Evolutionary conservation across 345 rosid species (phyloP).

Genomic region (Eucalyptus urophylla): DNA sequence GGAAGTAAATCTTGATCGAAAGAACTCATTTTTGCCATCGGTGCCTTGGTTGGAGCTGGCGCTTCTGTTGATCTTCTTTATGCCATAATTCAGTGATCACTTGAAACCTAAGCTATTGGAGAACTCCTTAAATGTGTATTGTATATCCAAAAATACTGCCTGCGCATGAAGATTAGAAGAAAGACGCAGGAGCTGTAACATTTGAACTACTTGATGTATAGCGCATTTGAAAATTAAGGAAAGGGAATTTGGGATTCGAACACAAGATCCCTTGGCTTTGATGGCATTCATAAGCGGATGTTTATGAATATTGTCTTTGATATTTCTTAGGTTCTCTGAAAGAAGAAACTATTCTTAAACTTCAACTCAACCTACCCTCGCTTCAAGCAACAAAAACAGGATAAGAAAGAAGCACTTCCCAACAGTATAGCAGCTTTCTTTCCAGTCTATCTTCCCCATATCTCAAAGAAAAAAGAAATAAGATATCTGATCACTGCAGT

Average conservation of each 20-base stretch:
- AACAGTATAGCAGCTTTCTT: neutral
- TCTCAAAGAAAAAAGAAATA: neutral
- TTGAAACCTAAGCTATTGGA: neutral
- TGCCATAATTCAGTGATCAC: neutral
- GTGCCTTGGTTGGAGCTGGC: neutral
- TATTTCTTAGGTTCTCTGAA: neutral
- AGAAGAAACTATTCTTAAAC: neutral
- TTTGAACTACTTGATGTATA: neutral
- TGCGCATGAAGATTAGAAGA: neutral
- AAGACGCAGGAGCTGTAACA: neutral
- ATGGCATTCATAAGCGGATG: neutral
- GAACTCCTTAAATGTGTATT: neutral
- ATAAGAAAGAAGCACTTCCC: neutral
- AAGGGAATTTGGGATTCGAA: neutral
- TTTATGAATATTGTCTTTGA: neutral
- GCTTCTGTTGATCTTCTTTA: neutral
- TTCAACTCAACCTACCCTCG: neutral
- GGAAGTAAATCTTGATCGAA: neutral
- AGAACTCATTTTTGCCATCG: neutral
- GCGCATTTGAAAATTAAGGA: neutral
- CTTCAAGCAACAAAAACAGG: neutral
- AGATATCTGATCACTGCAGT: neutral
- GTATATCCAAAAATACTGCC: neutral
- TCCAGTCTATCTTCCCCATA: neutral
- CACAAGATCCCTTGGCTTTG: neutral